Conservation (phyloP, 306 rosid genomes). For the Gastrolobium bilobum region DNA sequence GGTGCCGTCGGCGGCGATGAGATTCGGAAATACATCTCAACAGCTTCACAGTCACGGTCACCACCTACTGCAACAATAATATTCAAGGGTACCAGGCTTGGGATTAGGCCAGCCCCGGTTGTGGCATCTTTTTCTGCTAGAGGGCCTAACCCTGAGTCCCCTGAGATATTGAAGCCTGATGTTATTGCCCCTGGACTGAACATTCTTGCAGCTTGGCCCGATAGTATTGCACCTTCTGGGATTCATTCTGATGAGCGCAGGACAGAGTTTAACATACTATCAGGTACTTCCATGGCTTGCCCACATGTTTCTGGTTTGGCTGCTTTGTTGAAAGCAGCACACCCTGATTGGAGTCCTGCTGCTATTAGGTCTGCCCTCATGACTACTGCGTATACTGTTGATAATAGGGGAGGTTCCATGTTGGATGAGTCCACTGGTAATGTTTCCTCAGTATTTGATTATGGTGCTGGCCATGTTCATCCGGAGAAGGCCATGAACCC, state of each 20-base stretch:
- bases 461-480: conserved; percentile 86
- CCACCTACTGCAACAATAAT: conserved; percentile 68
- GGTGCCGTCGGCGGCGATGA: conserved; percentile 74
- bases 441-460: conserved; percentile 70
- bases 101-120: conserved; percentile 79
- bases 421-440: conserved; percentile 88
- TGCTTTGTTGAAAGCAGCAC: conserved; percentile 82
- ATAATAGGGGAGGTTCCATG: conserved; percentile 66
- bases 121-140: conserved; percentile 92
- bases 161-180: conserved; percentile 83
- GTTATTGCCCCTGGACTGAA: conserved; percentile 85
- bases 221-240: conserved; percentile 69
- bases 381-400: conserved; percentile 81
- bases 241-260: conserved; percentile 65
- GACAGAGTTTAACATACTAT: conserved; percentile 82
- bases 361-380: conserved; percentile 82
- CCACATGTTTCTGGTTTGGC: conserved; percentile 90
- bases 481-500: conserved; percentile 87
- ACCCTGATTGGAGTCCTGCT: conserved; percentile 86
- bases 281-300: conserved; percentile 93
- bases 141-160: conserved; percentile 84
- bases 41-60: conserved; percentile 48
- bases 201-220: conserved; percentile 95
- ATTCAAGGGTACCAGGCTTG: conserved; percentile 77
- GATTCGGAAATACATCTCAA: conserved; percentile 62